Percentiles rank a stretch among this genome's conserved stretches.
Conservation (phyloP, 2,329 filamentous ascomycete genomes). For the Aphanocladium album region DNA sequence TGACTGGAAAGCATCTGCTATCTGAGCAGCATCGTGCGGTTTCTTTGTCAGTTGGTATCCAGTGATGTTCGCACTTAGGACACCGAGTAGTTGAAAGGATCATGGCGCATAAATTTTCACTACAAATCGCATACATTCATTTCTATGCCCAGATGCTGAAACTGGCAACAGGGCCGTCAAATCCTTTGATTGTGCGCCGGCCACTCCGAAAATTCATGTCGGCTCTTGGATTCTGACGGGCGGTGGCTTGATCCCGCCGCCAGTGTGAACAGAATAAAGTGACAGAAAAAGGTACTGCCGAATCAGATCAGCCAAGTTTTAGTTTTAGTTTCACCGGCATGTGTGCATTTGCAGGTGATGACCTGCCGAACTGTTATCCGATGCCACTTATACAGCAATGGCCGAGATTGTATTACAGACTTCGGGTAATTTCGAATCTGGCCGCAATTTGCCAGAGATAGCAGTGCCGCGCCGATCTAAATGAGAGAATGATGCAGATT, state of each 20-base stretch:
- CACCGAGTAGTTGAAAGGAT: neutral
- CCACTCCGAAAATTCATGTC: neutral
- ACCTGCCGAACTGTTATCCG: neutral
- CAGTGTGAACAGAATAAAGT: neutral
- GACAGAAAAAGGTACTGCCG: neutral
- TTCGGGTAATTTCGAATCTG: neutral
- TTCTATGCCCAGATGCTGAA: neutral
- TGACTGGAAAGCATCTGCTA: neutral
- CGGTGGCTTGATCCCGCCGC: neutral
- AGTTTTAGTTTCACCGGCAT: neutral
- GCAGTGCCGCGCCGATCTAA: neutral
- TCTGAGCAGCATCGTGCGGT: neutral
- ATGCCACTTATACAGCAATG: neutral
- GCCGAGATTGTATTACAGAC: neutral
- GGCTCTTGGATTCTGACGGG: neutral
- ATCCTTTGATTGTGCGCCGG: neutral
- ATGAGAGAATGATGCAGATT: neutral
- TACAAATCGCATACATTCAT: neutral
- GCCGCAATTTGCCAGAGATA: neutral
- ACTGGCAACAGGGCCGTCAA: neutral
- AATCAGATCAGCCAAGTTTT: neutral
- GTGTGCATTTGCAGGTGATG: neutral
- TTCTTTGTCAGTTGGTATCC: neutral
- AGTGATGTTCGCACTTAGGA: neutral
- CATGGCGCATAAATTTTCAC: neutral